Evolutionary conservation across 1,139 yeast genomes (phyloP), one percentile per base, ranked within the genome.

Genomic region (Scheffersomyces titani): DNA sequence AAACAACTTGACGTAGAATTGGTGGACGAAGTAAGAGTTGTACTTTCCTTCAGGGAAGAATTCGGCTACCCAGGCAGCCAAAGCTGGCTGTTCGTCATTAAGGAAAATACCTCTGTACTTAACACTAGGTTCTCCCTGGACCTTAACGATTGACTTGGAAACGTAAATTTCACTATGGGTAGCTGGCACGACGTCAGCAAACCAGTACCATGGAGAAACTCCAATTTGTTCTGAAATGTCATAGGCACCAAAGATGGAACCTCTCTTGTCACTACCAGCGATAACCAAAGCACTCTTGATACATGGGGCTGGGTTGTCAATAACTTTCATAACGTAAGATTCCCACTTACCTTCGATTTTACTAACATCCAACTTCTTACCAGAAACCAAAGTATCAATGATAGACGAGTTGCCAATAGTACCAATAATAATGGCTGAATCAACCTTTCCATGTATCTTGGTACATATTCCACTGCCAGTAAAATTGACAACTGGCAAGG

Each of bases 121-220:
- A 30, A 63, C 64, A 44, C 62, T 57, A 16, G 66, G 66, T 51
- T 58, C 63, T 6, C 63, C 63, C 50, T 59, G 64, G 16, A 55
- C 54, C 20, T 59, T 50, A 5, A 57, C 52, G 13, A 47, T 47
- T 1, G 59, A 52, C 7, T 50, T 51, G 44, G 57, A 49, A 47
- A 59, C 60, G 45, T 59, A 63, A 44, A 63, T 46, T n/a, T 46
- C 49, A 22, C 24, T 11, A 22, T 46, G 49, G 19, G 49, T 22
- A 46, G 24, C 49, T 46, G 49, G 49, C 16, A 19, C 49, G n/a
- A 46, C 49, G 9, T 46, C 49, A 16, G 49, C 49, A n/a, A 63
- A 63, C 51, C 49, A 63, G 49, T 63, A 56, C 65, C 64, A 63
- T 19, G 66, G 66, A 56, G 63, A 59, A 46, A 63, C 66, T 3